Evolutionary conservation across 2,329 filamentous ascomycete species (phyloP).

Genomic region (Fusarium musae): DNA sequence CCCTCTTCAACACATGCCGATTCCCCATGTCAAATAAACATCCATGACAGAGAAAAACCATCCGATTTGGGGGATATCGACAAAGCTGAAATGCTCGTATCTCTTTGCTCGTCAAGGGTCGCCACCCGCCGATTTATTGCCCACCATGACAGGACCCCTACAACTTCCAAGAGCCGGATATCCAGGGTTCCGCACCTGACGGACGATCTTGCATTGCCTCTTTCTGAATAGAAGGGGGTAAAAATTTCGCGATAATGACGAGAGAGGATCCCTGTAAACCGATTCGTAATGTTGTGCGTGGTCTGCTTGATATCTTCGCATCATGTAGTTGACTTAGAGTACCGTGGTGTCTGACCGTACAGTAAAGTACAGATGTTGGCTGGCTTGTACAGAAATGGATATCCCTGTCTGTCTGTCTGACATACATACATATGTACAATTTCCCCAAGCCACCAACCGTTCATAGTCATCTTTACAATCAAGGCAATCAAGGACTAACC

Average conservation of each 20-base stretch:
- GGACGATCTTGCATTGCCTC: conserved; percentile 21
- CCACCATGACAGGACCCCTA: conserved; percentile 20
- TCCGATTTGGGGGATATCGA: conserved; percentile 5
- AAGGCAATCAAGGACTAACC: conserved; percentile 41
- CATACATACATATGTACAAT: conserved; percentile 5
- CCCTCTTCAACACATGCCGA: conserved; percentile 16
- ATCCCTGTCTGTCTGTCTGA: conserved; percentile 35
- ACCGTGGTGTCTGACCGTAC: neutral
- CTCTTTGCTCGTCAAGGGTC: conserved; percentile 5
- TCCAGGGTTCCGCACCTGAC: conserved; percentile 17
- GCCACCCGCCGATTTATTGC: conserved; percentile 30
- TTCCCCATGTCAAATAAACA: conserved; percentile 3
- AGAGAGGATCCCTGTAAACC: neutral
- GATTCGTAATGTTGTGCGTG: neutral
- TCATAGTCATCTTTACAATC: conserved; percentile 35
- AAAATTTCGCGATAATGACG: conserved; percentile 20
- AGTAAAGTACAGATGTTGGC: neutral
- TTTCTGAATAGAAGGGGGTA: neutral
- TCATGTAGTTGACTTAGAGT: conserved; percentile 7
- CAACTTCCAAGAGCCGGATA: conserved; percentile 25
- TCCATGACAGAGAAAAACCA: neutral
- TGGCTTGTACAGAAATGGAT: neutral
- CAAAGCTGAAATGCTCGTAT: conserved; percentile 24
- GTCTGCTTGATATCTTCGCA: conserved; percentile 9
- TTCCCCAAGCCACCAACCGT: conserved; percentile 37